Base-by-base conservation (phyloP, 2,329 filamentous ascomycete species). In the Apiospora hydei region DNA sequence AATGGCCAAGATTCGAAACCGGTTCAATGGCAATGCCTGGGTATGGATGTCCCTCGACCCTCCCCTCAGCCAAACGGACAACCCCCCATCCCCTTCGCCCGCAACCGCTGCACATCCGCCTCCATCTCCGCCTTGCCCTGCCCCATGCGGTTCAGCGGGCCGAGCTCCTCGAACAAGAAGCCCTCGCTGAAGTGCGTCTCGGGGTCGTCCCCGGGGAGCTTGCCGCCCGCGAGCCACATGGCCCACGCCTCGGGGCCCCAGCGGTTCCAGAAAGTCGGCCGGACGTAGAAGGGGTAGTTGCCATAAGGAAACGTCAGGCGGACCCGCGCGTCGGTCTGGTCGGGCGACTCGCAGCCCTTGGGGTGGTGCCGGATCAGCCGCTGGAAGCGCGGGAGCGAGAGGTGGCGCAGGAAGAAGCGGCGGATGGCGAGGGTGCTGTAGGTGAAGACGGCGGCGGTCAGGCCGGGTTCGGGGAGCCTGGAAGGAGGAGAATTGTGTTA, bases 251-350 rank as follows among this genome's bases (percentile, higher is more conserved):
- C 79, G 0, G 86, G 90, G 2, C 88, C 89, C 90, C 88, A 94
- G 72, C 89, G 88, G 76, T 86, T 89, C 88, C 86, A 89, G 53
- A 88, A 80, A 0, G 88, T 92, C 41, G 85, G 85, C 73, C 87
- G 85, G 34, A 88, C 84, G 80, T 93, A 94, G 81, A 88, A 93
- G 2, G 92, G 92, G 67, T 90, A 87, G 14, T 89, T 88, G 38
- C 91, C 85, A 81, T 90, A 93, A 49, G 83, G 75, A 0, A 82
- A 76, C 79, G 76, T 82, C 43, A 75, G 79, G 70, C 86, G 84
- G 74, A 90, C 85, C 3, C 88, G 86, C 0, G 88, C 88, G 0
- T 88, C 87, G 43, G 66, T 30, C 13, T 84, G 81, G 73, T 93
- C 87, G 0, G 87, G 83, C 13, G 43, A 30, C 0, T 88, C 83